Evolutionary conservation across 2,329 filamentous ascomycete genomes (phyloP), one percentile per base, ranked within the genome.

Genomic region (Phaeophleospora eucalypticola): DNA sequence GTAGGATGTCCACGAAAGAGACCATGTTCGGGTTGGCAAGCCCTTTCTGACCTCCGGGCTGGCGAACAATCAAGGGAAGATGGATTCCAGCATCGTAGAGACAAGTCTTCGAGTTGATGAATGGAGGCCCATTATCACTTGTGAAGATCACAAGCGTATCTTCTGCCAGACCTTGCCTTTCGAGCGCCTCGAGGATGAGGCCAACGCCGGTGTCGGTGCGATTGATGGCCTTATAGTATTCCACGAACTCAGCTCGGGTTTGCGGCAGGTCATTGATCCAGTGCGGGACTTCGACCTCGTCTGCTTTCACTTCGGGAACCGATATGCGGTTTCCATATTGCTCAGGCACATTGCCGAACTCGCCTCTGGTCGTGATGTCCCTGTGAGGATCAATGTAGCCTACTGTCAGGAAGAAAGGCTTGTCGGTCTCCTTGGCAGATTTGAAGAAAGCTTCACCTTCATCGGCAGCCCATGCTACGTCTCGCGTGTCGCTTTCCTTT

Each of bases 41-140:
- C 1, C 60, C 60, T 2, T 57, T 15, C 1, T 43, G n/a, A 0
- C 34, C 29, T 0, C 62, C 61, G 0, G 74, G 72, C 0, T 52
- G 46, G 2, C 67, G 63, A 0, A 76, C 54, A 4, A 77, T 59
- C 3, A 76, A 59, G 0, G 73, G 73, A 2, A 76, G 57, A 8
- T 67, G 60, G 0, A 74, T 62, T 14, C 74, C 73, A 0, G 74
- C 70, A 42, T 77, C 73, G 52, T 71, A 77, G 0, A 77, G 60
- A 0, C 72, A 76, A 0, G 73, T 77, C 54, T 76, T 76, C 7
- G 74, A 75, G 57, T 77, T 77, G 49, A 77, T 54, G 49, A 77
- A 76, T 0, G 73, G 73, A 1, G 72, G 65, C 0, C 74, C 73
- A 33, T 77, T 77, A 45, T 77, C 73, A 48, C 71, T 75, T 3